These are phyloP conservation scores for Apiotrichum sp. DNA, from an alignment of 1,284 basidiomycete species.

Conservation along the genomic window DNA sequence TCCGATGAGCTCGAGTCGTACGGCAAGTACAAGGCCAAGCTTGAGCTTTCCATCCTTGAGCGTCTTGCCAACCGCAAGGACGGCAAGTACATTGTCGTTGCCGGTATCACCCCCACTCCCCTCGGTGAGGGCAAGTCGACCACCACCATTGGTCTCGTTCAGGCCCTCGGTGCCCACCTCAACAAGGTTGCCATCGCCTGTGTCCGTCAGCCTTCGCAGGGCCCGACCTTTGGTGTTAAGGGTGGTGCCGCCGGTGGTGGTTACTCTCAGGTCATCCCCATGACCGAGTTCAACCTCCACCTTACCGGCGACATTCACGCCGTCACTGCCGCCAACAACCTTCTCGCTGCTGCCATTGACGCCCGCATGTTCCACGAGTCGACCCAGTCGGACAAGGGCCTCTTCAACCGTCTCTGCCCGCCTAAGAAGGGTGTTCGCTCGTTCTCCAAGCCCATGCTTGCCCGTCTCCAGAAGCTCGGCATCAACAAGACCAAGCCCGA, in stretches of 20 bases:
- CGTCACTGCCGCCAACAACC: slow-evolving; percentile 94
- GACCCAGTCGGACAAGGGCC: slow-evolving; percentile 89
- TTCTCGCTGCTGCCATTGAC: slow-evolving; percentile 92
- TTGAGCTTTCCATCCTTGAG: slow-evolving; percentile 82
- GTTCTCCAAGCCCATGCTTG: slow-evolving; percentile 94
- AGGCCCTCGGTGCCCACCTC: slow-evolving; percentile 92
- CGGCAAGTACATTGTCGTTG: slow-evolving; percentile 95
- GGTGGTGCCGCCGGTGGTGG: slow-evolving; percentile 97
- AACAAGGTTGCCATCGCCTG: slow-evolving; percentile 91
- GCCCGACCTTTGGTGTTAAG: slow-evolving; percentile 99
- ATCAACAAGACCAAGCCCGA: slow-evolving; percentile 92
- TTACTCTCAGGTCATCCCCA: slow-evolving; percentile 98
- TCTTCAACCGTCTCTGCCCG: slow-evolving; percentile 89
- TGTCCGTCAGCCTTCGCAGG: slow-evolving; percentile 98
- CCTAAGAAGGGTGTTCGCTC: slow-evolving; percentile 89
- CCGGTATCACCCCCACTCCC: slow-evolving; percentile 96
- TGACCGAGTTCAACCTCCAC: slow-evolving; percentile 86
- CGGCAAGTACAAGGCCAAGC: slow-evolving; percentile 95
- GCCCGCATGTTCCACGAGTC: slow-evolving; percentile 98
- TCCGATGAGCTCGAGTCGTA: slow-evolving; percentile 88
- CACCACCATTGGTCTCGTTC: slow-evolving; percentile 94
- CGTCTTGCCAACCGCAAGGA: slow-evolving; percentile 79
- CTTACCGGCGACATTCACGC: slow-evolving; percentile 98
- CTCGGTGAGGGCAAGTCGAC: slow-evolving; percentile 98
- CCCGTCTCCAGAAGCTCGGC: slow-evolving; percentile 88